Percentiles rank a stretch among this genome's conserved stretches.
Evolutionary conservation across 2,329 filamentous ascomycete genomes (phyloP).

Genomic region (Cladosporium sp.): DNA sequence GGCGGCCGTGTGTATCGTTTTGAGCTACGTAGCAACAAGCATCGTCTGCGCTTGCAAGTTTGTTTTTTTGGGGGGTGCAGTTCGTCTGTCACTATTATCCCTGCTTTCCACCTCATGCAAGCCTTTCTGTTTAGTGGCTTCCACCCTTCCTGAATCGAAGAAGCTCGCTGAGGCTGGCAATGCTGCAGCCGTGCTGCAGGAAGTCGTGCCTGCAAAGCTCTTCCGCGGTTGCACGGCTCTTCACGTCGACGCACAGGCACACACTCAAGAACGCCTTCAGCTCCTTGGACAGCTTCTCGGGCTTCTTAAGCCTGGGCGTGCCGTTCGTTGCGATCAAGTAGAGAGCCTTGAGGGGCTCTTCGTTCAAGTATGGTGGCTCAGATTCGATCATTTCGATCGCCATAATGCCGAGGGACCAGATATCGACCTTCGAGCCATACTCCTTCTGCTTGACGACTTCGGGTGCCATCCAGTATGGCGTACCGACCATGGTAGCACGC

Average conservation of each 20-base stretch:
- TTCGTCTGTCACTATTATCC: not conserved
- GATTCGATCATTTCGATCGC: conserved; percentile 99
- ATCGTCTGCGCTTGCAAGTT: not conserved
- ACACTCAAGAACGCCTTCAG: conserved; percentile 96
- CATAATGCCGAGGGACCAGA: conserved; percentile 99
- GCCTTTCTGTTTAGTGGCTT: conserved; percentile 38
- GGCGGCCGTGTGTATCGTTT: conserved; percentile 15
- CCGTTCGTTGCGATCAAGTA: conserved; percentile 98
- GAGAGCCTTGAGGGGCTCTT: conserved; percentile 93
- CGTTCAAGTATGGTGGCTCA: conserved; percentile 95
- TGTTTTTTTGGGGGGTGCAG: not conserved
- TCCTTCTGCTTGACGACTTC: conserved; percentile 99
- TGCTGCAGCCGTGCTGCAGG: conserved; percentile 83
- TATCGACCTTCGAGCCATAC: conserved; percentile 96
- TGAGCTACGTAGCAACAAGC: conserved; percentile 12
- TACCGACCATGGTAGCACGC: conserved; percentile 98
- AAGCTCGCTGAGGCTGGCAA: conserved; percentile 80
- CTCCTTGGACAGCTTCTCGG: conserved; percentile 96
- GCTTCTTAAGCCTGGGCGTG: conserved; percentile 94
- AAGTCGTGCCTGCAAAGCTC: conserved; percentile 93
- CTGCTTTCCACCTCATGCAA: not conserved
- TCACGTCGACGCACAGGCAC: conserved; percentile 94
- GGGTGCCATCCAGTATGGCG: conserved; percentile 99
- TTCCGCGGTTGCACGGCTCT: conserved; percentile 85
- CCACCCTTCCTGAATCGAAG: conserved; percentile 79